Evolutionary conservation across 129 eudicot genomes (phyloP).

Genomic region (Flaveria sonorensis): DNA sequence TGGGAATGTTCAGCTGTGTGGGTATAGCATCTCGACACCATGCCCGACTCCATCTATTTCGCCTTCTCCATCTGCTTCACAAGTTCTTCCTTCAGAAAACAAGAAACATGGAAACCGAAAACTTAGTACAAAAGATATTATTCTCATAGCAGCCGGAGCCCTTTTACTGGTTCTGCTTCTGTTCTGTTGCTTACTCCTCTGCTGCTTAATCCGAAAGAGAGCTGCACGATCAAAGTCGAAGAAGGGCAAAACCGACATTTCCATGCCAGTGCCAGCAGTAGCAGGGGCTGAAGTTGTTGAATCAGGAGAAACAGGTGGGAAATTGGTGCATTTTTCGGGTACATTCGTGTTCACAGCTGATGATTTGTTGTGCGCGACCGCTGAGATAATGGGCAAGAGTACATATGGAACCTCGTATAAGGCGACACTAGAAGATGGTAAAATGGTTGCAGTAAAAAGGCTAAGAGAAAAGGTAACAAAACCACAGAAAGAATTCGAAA

Average conservation of each 20-base stretch:
- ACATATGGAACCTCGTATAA: conserved; percentile 87
- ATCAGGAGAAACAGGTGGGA: conserved; percentile 75
- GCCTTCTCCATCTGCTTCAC: conserved; percentile 48
- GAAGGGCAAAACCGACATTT: conserved; percentile 44
- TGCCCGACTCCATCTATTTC: conserved; percentile 50
- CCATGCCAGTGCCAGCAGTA: conserved; percentile 45
- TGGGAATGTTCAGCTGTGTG: conserved; percentile 81
- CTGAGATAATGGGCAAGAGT: conserved; percentile 97
- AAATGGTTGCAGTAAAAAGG: conserved; percentile 88
- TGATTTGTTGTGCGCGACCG: conserved; percentile 90
- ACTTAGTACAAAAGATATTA: conserved; percentile 75
- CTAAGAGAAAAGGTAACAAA: conserved; percentile 86
- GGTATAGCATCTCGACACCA: conserved; percentile 58
- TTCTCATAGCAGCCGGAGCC: conserved; percentile 79
- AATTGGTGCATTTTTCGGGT: conserved; percentile 89
- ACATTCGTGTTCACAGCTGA: conserved; percentile 88
- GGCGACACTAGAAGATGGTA: conserved; percentile 90
- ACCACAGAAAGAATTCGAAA: conserved; percentile 83
- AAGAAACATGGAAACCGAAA: conserved; percentile 31
- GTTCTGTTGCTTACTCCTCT: conserved; percentile 69
- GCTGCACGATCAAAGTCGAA: conserved; percentile 54
- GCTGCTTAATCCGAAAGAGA: conserved; percentile 73
- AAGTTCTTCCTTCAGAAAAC: conserved; percentile 9
- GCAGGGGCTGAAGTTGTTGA: conserved; percentile 54
- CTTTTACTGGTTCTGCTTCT: conserved; percentile 60